Conservation (phyloP, 768 basidiomycete genomes). For the Omphalotus guepiniiformis region DNA sequence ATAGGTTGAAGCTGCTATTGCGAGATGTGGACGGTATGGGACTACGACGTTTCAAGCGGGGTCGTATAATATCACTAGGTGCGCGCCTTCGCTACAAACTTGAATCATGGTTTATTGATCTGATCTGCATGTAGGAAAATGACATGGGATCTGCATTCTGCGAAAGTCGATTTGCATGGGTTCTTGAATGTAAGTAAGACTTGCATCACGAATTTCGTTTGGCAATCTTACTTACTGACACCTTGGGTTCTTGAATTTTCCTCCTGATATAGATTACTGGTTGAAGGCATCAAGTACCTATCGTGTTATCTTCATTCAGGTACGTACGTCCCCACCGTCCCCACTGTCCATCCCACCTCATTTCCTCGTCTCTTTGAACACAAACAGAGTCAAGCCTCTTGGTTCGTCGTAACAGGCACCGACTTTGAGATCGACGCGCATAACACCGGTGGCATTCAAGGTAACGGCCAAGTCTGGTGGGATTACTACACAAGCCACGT, state of each 20-base stretch:
- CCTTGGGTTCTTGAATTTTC: constrained; percentile 33
- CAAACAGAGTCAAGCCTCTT: constrained; percentile 54
- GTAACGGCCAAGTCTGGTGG: constrained; percentile 64
- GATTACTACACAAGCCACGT: constrained; percentile 44
- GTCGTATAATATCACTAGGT: constrained; percentile 51
- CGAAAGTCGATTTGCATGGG: constrained; percentile 39
- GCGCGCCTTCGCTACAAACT: background rate
- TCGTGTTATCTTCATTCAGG: constrained; percentile 60
- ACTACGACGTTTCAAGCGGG: constrained; percentile 41
- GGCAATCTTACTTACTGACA: background rate
- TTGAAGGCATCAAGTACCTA: constrained; percentile 50
- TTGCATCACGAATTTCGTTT: background rate
- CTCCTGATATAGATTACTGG: constrained; percentile 53
- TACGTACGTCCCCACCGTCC: constrained; percentile 13
- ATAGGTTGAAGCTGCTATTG: constrained; percentile 46
- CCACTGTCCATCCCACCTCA: background rate
- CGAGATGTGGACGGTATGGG: constrained; percentile 43
- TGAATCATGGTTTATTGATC: background rate
- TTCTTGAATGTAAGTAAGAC: constrained; percentile 27
- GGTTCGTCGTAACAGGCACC: constrained; percentile 56
- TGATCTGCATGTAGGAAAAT: constrained; percentile 35
- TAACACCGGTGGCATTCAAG: constrained; percentile 51
- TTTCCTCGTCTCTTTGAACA: no score
- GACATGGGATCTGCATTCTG: constrained; percentile 44
- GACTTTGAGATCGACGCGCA: constrained; percentile 56